A percentile compares a stretch with the other conserved stretches of the same genome.
These are phyloP conservation scores for Heritiera fomes DNA, from an alignment of 345 rosid species.

Conservation along the genomic window DNA sequence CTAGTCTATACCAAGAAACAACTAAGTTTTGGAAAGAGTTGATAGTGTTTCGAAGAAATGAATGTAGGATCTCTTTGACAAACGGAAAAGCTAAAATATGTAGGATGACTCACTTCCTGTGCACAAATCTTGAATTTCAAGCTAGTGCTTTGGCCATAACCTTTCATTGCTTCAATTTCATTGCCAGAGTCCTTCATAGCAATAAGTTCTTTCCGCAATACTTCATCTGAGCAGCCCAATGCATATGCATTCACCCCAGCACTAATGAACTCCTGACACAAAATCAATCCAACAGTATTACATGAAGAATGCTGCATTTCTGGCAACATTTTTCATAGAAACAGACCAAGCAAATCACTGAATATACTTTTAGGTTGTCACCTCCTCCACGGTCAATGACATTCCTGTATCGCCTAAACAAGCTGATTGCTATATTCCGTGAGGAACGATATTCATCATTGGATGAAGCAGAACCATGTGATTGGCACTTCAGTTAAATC, in stretches of 20 bases:
- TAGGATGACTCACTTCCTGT: constrained; percentile 49
- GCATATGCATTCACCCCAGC: constrained; percentile 96
- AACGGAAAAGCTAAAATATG: not conserved
- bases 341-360: constrained; percentile 26
- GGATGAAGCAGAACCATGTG: constrained; percentile 45
- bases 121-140: constrained; percentile 59
- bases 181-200: constrained; percentile 69
- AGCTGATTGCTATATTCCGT: constrained; percentile 79
- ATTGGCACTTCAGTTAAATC: constrained; percentile 44
- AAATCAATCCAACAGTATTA: constrained; percentile 24
- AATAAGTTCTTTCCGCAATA: constrained; percentile 65
- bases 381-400: constrained; percentile 89
- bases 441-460: constrained; percentile 90
- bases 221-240: constrained; percentile 78
- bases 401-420: constrained; percentile 76
- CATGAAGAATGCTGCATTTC: constrained; percentile 8
- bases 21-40: not conserved
- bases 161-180: constrained; percentile 60
- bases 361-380: constrained; percentile 81
- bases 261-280: constrained; percentile 68
- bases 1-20: no score
- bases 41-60: not conserved
- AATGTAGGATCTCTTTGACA: not conserved
- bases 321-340: not conserved
- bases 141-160: constrained; percentile 60